Conservation (phyloP, 2,329 filamentous ascomycete genomes). For the Paracorniculantispora psalliotae region DNA sequence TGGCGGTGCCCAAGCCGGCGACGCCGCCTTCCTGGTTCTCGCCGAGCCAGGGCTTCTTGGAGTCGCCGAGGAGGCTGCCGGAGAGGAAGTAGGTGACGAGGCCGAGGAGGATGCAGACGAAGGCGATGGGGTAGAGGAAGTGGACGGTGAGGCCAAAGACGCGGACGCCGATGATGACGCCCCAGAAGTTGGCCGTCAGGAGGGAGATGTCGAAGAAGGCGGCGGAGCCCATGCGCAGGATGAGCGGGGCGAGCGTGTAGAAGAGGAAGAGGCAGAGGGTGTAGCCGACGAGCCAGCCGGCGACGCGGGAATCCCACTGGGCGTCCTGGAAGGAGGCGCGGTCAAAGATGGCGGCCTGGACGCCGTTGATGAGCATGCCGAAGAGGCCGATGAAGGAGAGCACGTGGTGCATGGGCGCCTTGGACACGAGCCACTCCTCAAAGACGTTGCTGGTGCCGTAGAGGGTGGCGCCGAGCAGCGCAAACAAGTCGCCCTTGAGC, state of each 20-base stretch:
- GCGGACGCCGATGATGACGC: conserved; percentile 82
- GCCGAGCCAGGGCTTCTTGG: conserved; percentile 92
- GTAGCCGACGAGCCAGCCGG: conserved; percentile 83
- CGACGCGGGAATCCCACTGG: conserved; percentile 62
- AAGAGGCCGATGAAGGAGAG: conserved; percentile 86
- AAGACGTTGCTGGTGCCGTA: conserved; percentile 90
- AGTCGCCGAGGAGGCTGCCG: conserved; percentile 76
- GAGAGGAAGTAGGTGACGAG: conserved; percentile 84
- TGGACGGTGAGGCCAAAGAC: conserved; percentile 79
- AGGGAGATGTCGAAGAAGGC: conserved; percentile 97
- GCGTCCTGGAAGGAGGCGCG: conserved; percentile 62
- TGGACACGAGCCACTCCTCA: conserved; percentile 90
- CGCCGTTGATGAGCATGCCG: conserved; percentile 85
- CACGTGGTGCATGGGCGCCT: conserved; percentile 85
- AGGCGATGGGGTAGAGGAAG: conserved; percentile 92
- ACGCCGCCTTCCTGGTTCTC: conserved; percentile 77
- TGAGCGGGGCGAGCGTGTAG: conserved; percentile 79
- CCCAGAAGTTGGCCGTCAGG: conserved; percentile 95
- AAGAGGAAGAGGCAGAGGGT: conserved; percentile 79
- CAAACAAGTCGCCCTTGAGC: conserved; percentile 90
- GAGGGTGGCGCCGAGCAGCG: conserved; percentile 78
- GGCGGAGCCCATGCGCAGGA: conserved; percentile 84
- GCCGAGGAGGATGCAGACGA: conserved; percentile 84
- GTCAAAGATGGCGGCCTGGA: conserved; percentile 89
- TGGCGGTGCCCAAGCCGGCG: conserved; percentile 78